Conservation (phyloP, 345 rosid species). For the Pistacia atlantica region DNA sequence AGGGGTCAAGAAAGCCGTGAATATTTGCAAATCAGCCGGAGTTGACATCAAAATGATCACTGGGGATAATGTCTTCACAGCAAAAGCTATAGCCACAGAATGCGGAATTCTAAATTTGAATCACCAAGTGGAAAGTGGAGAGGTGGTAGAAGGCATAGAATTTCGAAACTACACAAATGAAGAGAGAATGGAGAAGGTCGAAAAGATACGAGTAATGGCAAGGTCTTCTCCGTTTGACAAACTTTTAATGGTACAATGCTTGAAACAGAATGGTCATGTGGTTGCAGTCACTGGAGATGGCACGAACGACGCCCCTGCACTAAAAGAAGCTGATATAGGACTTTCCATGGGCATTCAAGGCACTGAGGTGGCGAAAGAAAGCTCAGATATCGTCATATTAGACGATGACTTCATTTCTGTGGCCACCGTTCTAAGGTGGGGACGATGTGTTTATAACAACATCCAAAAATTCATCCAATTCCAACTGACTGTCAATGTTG, state of each 20-base stretch:
- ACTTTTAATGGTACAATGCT: slow-evolving; percentile 69
- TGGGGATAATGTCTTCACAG: slow-evolving; percentile 72
- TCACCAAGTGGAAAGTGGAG: slow-evolving; percentile 31
- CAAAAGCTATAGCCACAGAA: slow-evolving; percentile 71
- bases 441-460: slow-evolving; percentile 61
- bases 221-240: slow-evolving; percentile 72
- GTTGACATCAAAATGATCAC: slow-evolving; percentile 70
- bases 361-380: slow-evolving; percentile 68
- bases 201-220: slow-evolving; percentile 65
- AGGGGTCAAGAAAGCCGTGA: slow-evolving; percentile 60
- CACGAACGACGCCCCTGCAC: slow-evolving; percentile 66
- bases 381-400: slow-evolving; percentile 65
- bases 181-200: slow-evolving; percentile 51
- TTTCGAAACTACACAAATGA: slow-evolving; percentile 55
- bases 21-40: slow-evolving; percentile 56
- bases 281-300: slow-evolving; percentile 74
- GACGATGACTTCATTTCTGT: slow-evolving; percentile 65
- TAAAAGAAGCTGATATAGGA: slow-evolving; percentile 66
- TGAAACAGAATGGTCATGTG: slow-evolving; percentile 60
- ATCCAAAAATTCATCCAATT: slow-evolving; percentile 72
- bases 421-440: slow-evolving; percentile 63
- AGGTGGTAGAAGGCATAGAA: slow-evolving; percentile 54
- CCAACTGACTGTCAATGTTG: slow-evolving; percentile 65
- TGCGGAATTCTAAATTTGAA: slow-evolving; percentile 56
- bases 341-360: slow-evolving; percentile 75